These are phyloP conservation scores for Phialophora verrucosa DNA, from an alignment of 2,329 filamentous ascomycete species.

Conservation along the genomic window DNA sequence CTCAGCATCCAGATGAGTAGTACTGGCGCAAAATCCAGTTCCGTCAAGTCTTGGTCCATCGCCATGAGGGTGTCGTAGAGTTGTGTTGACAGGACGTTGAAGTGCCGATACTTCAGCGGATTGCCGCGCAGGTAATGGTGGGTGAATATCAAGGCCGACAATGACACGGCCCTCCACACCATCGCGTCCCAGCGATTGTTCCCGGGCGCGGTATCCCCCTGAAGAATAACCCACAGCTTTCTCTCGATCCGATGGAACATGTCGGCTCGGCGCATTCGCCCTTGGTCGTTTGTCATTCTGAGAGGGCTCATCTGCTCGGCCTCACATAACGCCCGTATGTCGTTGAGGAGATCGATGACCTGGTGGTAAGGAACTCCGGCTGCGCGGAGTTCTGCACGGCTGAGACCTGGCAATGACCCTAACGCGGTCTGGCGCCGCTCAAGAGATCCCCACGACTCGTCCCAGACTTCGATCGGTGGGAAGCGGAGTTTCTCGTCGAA, in stretches of 20 bases:
- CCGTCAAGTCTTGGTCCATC: slow-evolving; percentile 24
- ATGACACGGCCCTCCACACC: slow-evolving; percentile 23
- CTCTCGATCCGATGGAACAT: slow-evolving; percentile 28
- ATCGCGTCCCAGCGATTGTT: slow-evolving; percentile 11
- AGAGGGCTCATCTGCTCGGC: slow-evolving; percentile 24
- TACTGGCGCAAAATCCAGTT: slow-evolving; percentile 28
- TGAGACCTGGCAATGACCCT: slow-evolving; percentile 20
- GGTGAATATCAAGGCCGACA: slow-evolving; percentile 25
- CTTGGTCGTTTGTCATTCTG: slow-evolving; percentile 9
- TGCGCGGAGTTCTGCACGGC: slow-evolving; percentile 14
- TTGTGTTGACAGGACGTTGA: slow-evolving; percentile 24
- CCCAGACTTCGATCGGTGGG: slow-evolving; percentile 25
- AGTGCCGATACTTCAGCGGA: slow-evolving; percentile 29
- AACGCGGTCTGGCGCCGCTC: neutral
- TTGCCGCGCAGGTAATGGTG: slow-evolving; percentile 30
- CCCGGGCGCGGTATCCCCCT: neutral
- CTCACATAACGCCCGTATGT: slow-evolving; percentile 25
- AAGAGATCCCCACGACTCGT: slow-evolving; percentile 28
- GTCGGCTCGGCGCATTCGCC: slow-evolving; percentile 25
- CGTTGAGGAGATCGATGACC: slow-evolving; percentile 19
- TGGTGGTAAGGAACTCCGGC: slow-evolving; percentile 17
- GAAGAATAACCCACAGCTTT: slow-evolving; percentile 19
- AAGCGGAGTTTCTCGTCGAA: slow-evolving; percentile 25
- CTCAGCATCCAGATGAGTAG: slow-evolving; percentile 27
- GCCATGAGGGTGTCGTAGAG: slow-evolving; percentile 23